Conservation (phyloP, 2,329 filamentous ascomycete species). For the Blastomyces gilchristii region DNA sequence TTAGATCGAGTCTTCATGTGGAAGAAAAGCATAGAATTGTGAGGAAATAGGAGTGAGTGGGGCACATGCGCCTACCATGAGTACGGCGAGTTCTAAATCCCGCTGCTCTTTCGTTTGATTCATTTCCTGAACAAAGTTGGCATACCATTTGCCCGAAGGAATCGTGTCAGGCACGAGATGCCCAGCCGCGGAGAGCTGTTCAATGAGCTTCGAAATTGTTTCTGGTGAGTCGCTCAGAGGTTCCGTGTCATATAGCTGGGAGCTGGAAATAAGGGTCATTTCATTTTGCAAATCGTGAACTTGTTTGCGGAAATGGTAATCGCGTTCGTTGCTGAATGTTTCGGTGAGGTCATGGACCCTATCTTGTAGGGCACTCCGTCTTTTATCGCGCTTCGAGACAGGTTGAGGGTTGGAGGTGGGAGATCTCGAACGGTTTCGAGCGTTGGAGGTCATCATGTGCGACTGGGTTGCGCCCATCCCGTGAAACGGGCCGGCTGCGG, state of each 20-base stretch:
- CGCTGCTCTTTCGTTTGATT: conserved; percentile 81
- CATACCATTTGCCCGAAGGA: conserved; percentile 67
- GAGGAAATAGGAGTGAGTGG: background rate
- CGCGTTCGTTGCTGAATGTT: conserved; percentile 69
- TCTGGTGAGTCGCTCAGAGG: conserved; percentile 57
- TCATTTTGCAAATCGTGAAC: conserved; percentile 86
- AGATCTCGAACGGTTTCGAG: conserved; percentile 8
- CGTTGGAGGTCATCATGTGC: background rate
- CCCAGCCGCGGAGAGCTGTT: conserved; percentile 46
- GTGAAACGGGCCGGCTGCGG: conserved; percentile 9
- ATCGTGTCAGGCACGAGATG: conserved; percentile 59
- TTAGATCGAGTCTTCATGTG: background rate
- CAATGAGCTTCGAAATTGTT: conserved; percentile 55
- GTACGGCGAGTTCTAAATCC: conserved; percentile 69
- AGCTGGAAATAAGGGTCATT: conserved; percentile 72
- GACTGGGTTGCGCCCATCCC: background rate
- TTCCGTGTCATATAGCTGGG: conserved; percentile 65
- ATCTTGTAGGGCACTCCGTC: conserved; percentile 71
- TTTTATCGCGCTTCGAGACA: conserved; percentile 78
- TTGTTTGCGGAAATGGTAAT: conserved; percentile 77
- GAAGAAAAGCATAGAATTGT: too few relatives aligned
- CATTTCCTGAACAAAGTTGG: conserved; percentile 73
- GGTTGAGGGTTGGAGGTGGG: conserved; percentile 15
- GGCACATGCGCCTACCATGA: conserved; percentile 54
- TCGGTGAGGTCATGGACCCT: conserved; percentile 65